A percentile compares a stretch with the other conserved stretches of the same genome.
Evolutionary conservation across 2,329 filamentous ascomycete genomes (phyloP).

Genomic region (Mycocentrospora acerina): DNA sequence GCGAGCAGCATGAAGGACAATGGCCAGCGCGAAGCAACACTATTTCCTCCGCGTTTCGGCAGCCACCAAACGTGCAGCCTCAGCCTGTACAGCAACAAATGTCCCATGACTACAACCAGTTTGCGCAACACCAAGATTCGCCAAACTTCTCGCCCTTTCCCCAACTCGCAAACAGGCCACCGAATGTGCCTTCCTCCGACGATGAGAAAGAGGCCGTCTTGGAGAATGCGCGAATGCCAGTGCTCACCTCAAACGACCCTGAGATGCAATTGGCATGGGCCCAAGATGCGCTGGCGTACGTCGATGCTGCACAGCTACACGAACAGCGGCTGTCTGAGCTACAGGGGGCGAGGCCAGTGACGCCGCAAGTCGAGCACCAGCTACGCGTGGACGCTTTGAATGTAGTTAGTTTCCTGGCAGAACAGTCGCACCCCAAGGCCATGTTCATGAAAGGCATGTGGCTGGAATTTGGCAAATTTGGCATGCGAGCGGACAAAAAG

Average conservation of each 20-base stretch:
- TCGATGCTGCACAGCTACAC: constrained; percentile 79
- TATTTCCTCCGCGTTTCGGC: constrained; percentile 41
- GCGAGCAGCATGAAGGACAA: constrained; percentile 27
- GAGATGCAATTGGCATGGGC: constrained; percentile 98
- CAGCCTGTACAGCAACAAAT: constrained; percentile 28
- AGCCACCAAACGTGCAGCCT: constrained; percentile 39
- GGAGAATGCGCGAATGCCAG: constrained; percentile 78
- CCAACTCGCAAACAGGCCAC: constrained; percentile 72
- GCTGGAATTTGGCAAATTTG: constrained; percentile 97
- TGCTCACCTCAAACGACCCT: constrained; percentile 90
- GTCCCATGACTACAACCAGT: constrained; percentile 44
- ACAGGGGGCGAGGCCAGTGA: constrained; percentile 66
- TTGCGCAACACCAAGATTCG: constrained; percentile 50
- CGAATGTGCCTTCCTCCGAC: constrained; percentile 89
- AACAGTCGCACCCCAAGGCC: constrained; percentile 89
- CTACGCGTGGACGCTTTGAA: constrained; percentile 86
- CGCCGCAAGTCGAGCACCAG: constrained; percentile 86
- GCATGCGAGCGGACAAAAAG: constrained; percentile 85
- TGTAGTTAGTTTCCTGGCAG: constrained; percentile 84
- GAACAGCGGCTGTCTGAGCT: constrained; percentile 65
- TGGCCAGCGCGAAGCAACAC: constrained; percentile 37
- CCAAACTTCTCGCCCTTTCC: constrained; percentile 93
- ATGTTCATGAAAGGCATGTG: constrained; percentile 95
- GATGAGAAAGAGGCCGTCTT: constrained; percentile 91
- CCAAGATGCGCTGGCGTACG: constrained; percentile 85